phyloP scores from a whole-genome alignment of 495 filamentous ascomycete genomes.

The Pseudevernia furfuracea region DNA sequence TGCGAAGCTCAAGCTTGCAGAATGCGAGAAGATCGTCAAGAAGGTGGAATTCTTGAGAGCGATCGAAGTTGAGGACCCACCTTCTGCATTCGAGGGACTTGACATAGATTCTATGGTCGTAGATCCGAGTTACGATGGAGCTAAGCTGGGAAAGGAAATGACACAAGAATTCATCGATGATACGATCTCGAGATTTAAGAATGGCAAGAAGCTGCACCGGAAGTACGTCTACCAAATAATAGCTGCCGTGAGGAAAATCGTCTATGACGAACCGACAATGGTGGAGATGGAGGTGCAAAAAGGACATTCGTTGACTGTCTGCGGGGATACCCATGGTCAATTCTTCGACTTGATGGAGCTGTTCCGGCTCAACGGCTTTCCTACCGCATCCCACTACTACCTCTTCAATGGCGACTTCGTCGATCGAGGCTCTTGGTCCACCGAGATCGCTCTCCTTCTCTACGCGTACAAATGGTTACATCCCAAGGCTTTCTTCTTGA shows the following conservation, averaged over 20 bases:
- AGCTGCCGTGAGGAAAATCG: conserved; percentile 77
- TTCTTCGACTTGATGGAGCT: conserved; percentile 96
- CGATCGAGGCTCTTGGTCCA: conserved; percentile 94
- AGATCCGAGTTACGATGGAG: conserved; percentile 79
- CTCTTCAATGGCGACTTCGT: conserved; percentile 99
- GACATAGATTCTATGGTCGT: conserved; percentile 79
- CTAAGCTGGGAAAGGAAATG: conserved; percentile 71
- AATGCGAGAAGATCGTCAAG: conserved; percentile 88
- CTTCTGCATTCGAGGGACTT: conserved; percentile 82
- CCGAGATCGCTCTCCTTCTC: conserved; percentile 85
- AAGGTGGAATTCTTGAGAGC: conserved; percentile 86
- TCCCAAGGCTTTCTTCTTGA: conserved; percentile 84
- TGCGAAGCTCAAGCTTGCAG: conserved; percentile 79
- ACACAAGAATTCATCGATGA: conserved; percentile 93
- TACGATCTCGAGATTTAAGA: conserved; percentile 93
- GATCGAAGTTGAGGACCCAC: conserved; percentile 86
- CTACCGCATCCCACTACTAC: conserved; percentile 77
- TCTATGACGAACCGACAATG: conserved; percentile 92
- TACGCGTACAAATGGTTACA: conserved; percentile 97
- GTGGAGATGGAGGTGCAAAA: conserved; percentile 79
- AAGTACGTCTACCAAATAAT: conserved; percentile 98
- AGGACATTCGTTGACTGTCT: conserved; percentile 79
- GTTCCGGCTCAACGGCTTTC: conserved; percentile 83
- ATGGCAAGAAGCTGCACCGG: conserved; percentile 84
- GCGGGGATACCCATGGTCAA: conserved; percentile 98